phyloP scores from a whole-genome alignment of 257 asterid genomes.

The Dorcoceras hygrometricum region DNA sequence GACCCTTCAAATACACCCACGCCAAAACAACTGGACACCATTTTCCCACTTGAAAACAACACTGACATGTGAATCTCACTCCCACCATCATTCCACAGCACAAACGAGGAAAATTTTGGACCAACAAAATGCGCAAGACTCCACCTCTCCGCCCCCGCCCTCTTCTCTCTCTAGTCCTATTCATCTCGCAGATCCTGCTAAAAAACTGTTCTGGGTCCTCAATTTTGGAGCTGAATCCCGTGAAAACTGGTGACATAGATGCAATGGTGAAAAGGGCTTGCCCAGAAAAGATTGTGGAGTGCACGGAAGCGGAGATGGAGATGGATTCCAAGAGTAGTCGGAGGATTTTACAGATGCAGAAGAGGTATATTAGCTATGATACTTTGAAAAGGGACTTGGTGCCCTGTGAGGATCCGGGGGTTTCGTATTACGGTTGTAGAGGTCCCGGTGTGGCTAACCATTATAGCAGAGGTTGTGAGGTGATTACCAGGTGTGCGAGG shows the following conservation, averaged over 20 bases:
- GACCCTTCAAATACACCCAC: not conserved
- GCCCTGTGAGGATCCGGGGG: conserved; percentile 79
- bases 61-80: conserved; percentile 26
- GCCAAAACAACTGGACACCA: conserved; percentile 25
- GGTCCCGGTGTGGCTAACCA: conserved; percentile 61
- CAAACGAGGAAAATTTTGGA: conserved; percentile 5
- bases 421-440: conserved; percentile 69
- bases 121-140: conserved; percentile 42
- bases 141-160: conserved; percentile 19
- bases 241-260: conserved; percentile 33
- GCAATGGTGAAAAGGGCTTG: conserved; percentile 43
- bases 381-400: conserved; percentile 70
- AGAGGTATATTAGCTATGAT: conserved; percentile 65
- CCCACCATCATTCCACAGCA: conserved; percentile 28
- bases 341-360: conserved; percentile 52
- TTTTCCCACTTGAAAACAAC: conserved; percentile 19
- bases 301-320: conserved; percentile 25
- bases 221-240: conserved; percentile 36
- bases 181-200: conserved; percentile 27
- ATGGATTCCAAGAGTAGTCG: conserved; percentile 61
- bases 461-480: conserved; percentile 73
- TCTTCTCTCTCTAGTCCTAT: conserved; percentile 27
- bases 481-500: conserved; percentile 85
- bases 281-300: conserved; percentile 38
- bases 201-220: conserved; percentile 37